Evolutionary conservation across 2,329 filamentous ascomycete species (phyloP).

Genomic region (Sclerotinia nivalis): DNA sequence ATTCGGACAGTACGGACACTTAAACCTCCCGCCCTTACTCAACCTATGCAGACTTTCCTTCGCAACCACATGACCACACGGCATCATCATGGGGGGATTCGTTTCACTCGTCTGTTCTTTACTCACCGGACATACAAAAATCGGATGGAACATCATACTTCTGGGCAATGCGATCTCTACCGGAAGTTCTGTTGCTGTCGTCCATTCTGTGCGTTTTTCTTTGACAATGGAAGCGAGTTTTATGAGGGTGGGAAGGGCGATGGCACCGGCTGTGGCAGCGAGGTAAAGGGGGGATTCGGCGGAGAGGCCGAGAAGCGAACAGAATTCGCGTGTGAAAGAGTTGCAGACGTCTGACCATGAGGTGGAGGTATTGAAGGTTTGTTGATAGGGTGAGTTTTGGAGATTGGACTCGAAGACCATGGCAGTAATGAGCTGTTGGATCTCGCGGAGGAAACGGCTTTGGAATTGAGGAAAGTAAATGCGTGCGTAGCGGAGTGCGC

Average conservation of each 20-base stretch:
- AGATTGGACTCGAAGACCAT: conserved; percentile 80
- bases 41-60: conserved; percentile 78
- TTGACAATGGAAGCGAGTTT: conserved; percentile 88
- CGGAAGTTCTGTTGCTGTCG: conserved; percentile 83
- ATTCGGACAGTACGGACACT: conserved; percentile 92
- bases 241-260: conserved; percentile 83
- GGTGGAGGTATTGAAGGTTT: conserved; percentile 71
- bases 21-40: conserved; percentile 78
- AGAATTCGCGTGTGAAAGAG: conserved; percentile 95
- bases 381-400: conserved; percentile 71
- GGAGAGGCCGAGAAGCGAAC: conserved; percentile 83
- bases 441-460: conserved; percentile 72
- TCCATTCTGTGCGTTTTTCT: conserved; percentile 92
- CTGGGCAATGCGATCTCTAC: conserved; percentile 66
- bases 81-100: conserved; percentile 96
- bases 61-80: conserved; percentile 92
- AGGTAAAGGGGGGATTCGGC: conserved; percentile 92
- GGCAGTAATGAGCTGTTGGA: conserved; percentile 77
- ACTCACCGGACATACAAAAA: conserved; percentile 96
- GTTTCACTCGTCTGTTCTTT: conserved; percentile 93
- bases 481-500: conserved; percentile 75
- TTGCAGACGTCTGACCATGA: conserved; percentile 81
- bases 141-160: conserved; percentile 80
- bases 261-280: conserved; percentile 86
- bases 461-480: conserved; percentile 74